A percentile compares a stretch with the other conserved stretches of the same genome.
Conservation (phyloP, 345 rosid species). For the Salix viminalis region DNA sequence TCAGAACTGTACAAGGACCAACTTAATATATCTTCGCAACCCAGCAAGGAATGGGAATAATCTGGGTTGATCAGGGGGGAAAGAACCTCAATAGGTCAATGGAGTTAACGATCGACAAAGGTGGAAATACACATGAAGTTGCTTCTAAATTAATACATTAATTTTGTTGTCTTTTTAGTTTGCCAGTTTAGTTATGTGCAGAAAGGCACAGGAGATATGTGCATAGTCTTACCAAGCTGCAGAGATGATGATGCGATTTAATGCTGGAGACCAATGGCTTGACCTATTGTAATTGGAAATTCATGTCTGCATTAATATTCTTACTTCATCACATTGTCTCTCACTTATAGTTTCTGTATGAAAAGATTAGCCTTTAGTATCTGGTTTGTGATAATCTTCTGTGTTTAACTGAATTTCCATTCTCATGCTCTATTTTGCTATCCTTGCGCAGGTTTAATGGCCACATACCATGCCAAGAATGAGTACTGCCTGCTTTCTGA, state of each 20-base stretch:
- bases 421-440: not conserved
- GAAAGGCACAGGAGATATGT: not conserved
- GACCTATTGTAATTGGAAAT: not conserved
- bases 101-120: not conserved
- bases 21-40: not conserved
- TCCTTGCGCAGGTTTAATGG: slow-evolving; percentile 72
- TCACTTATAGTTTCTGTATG: not conserved
- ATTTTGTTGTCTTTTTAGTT: not conserved
- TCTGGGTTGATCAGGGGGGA: not conserved
- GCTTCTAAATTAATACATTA: not conserved
- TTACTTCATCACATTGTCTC: not conserved
- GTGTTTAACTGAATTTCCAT: not conserved
- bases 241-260: not conserved
- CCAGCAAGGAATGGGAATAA: not conserved
- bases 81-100: not conserved
- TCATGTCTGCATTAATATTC: not conserved
- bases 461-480: slow-evolving; percentile 90
- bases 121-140: not conserved
- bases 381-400: not conserved
- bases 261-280: not conserved
- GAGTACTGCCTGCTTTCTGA: slow-evolving; percentile 89
- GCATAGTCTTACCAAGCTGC: not conserved
- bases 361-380: not conserved
- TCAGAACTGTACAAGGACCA: not conserved
- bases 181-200: not conserved